These are phyloP conservation scores for Brassica carinata DNA, from an alignment of 345 rosid genomes.

Conservation along the genomic window DNA sequence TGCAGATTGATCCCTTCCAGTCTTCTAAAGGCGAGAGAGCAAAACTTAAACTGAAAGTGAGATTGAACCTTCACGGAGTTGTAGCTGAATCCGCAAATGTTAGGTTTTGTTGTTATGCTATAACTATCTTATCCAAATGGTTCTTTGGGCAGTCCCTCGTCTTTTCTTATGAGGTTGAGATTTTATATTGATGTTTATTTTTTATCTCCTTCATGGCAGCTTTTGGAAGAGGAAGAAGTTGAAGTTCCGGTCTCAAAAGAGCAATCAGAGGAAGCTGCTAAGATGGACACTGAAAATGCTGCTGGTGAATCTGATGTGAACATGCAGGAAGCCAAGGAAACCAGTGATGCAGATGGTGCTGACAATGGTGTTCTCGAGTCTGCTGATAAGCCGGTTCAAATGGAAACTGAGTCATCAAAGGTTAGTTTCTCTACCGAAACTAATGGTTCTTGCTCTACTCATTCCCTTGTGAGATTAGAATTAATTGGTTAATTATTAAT, in stretches of 20 bases:
- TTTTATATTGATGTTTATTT: neutral
- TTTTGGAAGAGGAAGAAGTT: constrained; percentile 89
- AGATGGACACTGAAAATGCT: constrained; percentile 80
- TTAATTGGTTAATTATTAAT: neutral
- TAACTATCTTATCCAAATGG: neutral
- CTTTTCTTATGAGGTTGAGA: neutral
- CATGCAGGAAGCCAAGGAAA: constrained; percentile 78
- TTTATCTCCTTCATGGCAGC: constrained; percentile 48
- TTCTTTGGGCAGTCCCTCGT: no score
- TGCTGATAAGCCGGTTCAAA: constrained; percentile 69
- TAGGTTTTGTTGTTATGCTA: constrained; percentile 31
- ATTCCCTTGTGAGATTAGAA: neutral
- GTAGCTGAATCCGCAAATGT: constrained; percentile 85
- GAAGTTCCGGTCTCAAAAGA: constrained; percentile 81
- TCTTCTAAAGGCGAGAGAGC: constrained; percentile 70
- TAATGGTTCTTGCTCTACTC: neutral
- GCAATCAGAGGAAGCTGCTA: neutral
- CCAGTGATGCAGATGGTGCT: constrained; percentile 52
- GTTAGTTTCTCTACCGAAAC: constrained; percentile 40
- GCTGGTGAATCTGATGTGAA: constrained; percentile 67
- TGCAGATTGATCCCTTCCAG: constrained; percentile 94
- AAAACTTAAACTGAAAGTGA: constrained; percentile 85
- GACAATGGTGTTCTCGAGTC: constrained; percentile 81
- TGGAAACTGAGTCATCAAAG: constrained; percentile 79
- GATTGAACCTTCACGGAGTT: constrained; percentile 84